A percentile compares a stretch with the other conserved stretches of the same genome.
phyloP scores from a whole-genome alignment of 495 filamentous ascomycete genomes.

The Trichoderma parareesei region DNA sequence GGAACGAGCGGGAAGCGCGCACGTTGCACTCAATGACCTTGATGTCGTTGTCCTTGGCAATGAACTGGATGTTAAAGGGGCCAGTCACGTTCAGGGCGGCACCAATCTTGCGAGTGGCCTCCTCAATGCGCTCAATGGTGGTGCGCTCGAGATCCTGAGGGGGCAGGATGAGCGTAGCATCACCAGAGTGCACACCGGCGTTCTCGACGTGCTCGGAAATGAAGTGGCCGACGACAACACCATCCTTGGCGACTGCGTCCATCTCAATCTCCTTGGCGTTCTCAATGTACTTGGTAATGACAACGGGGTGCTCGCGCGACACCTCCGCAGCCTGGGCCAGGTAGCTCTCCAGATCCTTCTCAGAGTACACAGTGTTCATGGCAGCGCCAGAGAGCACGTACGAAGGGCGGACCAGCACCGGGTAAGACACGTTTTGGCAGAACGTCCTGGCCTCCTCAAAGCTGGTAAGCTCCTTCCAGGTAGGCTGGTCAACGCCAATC shows the following conservation, averaged over 20 bases:
- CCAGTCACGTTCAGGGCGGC: conserved; percentile 93
- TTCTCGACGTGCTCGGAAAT: conserved; percentile 96
- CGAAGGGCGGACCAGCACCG: conserved; percentile 85
- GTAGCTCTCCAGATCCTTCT: conserved; percentile 80
- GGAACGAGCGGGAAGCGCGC: conserved; percentile 90
- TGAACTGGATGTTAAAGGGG: conserved; percentile 98
- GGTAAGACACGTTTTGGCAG: conserved; percentile 77
- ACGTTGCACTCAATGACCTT: conserved; percentile 99
- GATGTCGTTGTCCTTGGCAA: conserved; percentile 98
- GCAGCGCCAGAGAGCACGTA: conserved; percentile 96
- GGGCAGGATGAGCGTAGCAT: conserved; percentile 87
- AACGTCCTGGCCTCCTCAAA: conserved; percentile 80
- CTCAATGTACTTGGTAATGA: conserved; percentile 98
- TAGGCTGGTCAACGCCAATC: conserved; percentile 94
- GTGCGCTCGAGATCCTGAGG: conserved; percentile 88
- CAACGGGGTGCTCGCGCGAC: conserved; percentile 90
- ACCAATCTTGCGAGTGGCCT: conserved; percentile 92
- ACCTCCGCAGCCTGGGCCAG: conserved; percentile 83
- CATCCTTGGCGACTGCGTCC: conserved; percentile 84
- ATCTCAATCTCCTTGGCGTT: conserved; percentile 97
- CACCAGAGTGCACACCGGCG: conserved; percentile 93
- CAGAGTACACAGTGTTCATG: conserved; percentile 93
- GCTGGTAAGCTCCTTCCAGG: conserved; percentile 94
- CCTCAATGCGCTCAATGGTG: conserved; percentile 84
- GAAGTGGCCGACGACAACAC: conserved; percentile 83